These are phyloP conservation scores for Murraya paniculata DNA, from an alignment of 345 rosid species.

Conservation along the genomic window DNA sequence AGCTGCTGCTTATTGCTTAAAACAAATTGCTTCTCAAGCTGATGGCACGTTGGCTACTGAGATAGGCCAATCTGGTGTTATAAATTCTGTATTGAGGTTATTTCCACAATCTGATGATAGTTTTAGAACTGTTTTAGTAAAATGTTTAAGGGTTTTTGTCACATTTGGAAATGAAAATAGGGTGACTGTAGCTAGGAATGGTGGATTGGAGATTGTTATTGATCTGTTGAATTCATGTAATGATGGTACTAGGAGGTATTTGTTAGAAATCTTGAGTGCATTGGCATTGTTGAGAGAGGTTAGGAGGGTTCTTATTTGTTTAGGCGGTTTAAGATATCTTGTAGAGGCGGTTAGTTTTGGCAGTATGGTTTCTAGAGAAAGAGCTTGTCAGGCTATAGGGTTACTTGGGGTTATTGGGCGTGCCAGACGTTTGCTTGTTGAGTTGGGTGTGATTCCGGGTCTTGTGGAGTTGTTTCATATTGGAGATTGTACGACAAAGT, in stretches of 20 bases:
- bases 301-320: constrained; percentile 38
- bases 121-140: constrained; percentile 28
- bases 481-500: constrained; percentile 43
- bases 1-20: constrained; percentile 44
- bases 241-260: constrained; percentile 34
- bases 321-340: constrained; percentile 48
- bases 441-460: constrained; percentile 43
- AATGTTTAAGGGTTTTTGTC: constrained; percentile 48
- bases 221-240: constrained; percentile 32
- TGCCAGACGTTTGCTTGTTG: constrained; percentile 46
- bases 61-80: constrained; percentile 47
- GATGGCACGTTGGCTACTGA: constrained; percentile 33
- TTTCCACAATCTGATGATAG: constrained; percentile 27
- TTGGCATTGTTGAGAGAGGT: constrained; percentile 45
- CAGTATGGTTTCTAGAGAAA: constrained; percentile 51
- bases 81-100: constrained; percentile 32
- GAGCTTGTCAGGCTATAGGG: constrained; percentile 71
- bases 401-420: constrained; percentile 38
- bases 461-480: constrained; percentile 49
- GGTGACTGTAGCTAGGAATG: constrained; percentile 32
- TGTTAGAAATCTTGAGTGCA: constrained; percentile 64
- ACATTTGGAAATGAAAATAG: constrained; percentile 40
- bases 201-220: constrained; percentile 46
- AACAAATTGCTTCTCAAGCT: constrained; percentile 37
- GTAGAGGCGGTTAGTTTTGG: constrained; percentile 51